A percentile compares a stretch with the other conserved stretches of the same genome.
Evolutionary conservation across 1,139 yeast species (phyloP).

Genomic region (Dujonia santamariae): DNA sequence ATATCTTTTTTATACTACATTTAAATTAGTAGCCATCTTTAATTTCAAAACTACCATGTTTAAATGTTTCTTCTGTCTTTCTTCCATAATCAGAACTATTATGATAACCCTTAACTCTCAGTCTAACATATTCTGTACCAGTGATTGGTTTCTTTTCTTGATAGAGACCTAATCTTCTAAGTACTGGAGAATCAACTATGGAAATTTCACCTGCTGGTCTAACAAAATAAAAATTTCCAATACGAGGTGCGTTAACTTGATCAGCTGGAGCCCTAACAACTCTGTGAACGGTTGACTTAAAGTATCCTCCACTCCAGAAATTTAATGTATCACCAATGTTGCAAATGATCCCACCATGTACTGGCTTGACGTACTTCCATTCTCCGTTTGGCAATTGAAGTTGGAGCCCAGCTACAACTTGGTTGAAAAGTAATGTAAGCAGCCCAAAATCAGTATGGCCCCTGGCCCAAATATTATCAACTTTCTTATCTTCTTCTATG

Average conservation of each 20-base stretch:
- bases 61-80: slow-evolving; percentile 21
- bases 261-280: slow-evolving; percentile 31
- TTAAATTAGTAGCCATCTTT: slow-evolving; percentile 23
- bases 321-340: slow-evolving; percentile 30
- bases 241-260: slow-evolving; percentile 25
- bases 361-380: slow-evolving; percentile 30
- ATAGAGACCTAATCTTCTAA: slow-evolving; percentile 26
- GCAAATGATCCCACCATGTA: slow-evolving; percentile 26
- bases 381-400: slow-evolving; percentile 21
- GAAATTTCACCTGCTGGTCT: slow-evolving; percentile 27
- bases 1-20: too few species aligned
- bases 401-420: slow-evolving; percentile 29
- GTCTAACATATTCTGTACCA: slow-evolving; percentile 30
- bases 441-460: slow-evolving; percentile 33
- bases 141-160: slow-evolving; percentile 19
- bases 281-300: slow-evolving; percentile 30
- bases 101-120: slow-evolving; percentile 27
- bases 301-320: slow-evolving; percentile 32
- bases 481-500: slow-evolving; percentile 23
- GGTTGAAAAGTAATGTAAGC: slow-evolving; percentile 26
- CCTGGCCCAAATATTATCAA: slow-evolving; percentile 28
- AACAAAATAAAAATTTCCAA: slow-evolving; percentile 32
- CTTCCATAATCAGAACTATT: slow-evolving; percentile 20
- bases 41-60: slow-evolving; percentile 25
- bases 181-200: slow-evolving; percentile 29